Percentiles rank a stretch among this genome's conserved stretches.
These are phyloP conservation scores for Trichophyton verrucosum DNA, from an alignment of 2,329 filamentous ascomycete genomes.

Conservation along the genomic window DNA sequence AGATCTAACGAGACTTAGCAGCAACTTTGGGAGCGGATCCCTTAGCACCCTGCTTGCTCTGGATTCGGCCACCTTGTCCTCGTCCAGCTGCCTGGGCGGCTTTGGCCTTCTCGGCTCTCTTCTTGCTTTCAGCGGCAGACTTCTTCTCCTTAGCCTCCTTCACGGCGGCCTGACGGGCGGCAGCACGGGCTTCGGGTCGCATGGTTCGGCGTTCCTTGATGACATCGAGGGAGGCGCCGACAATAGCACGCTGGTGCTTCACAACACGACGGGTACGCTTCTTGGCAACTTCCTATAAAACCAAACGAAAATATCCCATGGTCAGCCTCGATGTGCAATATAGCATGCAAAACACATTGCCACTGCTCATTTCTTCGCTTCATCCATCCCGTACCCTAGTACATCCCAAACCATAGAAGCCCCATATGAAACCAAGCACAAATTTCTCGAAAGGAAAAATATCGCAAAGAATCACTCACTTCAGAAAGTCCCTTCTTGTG, in stretches of 20 bases:
- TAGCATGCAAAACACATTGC: background rate
- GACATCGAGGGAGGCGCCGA: slow-evolving; percentile 97
- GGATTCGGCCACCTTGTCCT: slow-evolving; percentile 66
- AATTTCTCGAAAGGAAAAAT: background rate
- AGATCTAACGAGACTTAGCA: slow-evolving; percentile 64
- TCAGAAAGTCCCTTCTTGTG: slow-evolving; percentile 99
- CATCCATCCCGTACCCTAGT: background rate
- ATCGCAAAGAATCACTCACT: slow-evolving; percentile 49
- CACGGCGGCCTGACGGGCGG: slow-evolving; percentile 80
- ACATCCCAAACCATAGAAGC: background rate
- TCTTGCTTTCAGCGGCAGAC: slow-evolving; percentile 68
- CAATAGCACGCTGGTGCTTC: slow-evolving; percentile 97
- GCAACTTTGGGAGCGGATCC: slow-evolving; percentile 75
- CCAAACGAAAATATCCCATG: slow-evolving; percentile 10
- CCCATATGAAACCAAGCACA: background rate
- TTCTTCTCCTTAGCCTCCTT: slow-evolving; percentile 99
- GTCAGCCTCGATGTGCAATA: slow-evolving; percentile 3
- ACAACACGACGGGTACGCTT: slow-evolving; percentile 96
- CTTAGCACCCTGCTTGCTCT: slow-evolving; percentile 96
- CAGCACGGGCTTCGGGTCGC: slow-evolving; percentile 89
- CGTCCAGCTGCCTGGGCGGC: slow-evolving; percentile 58
- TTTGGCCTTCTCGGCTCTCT: slow-evolving; percentile 99
- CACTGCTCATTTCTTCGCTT: no score
- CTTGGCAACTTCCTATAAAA: slow-evolving; percentile 89
- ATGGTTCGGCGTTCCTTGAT: slow-evolving; percentile 97